Percentiles rank a stretch among this genome's conserved stretches.
Evolutionary conservation across 148 eudicot genomes (phyloP).

Genomic region (Vaccinium darrowii): DNA sequence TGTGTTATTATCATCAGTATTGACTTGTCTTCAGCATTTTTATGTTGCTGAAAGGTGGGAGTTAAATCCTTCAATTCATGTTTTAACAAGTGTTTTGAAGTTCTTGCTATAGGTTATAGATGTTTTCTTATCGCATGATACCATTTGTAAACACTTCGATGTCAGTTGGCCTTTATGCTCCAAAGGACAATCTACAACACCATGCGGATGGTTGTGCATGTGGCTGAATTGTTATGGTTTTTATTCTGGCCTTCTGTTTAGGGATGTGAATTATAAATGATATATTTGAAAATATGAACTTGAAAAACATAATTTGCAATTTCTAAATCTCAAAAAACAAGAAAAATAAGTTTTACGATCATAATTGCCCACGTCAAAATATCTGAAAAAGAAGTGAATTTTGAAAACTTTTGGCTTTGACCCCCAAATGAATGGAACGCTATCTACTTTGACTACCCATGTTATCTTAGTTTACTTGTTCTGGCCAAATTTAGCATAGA

Average conservation of each 20-base stretch:
- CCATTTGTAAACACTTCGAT: not conserved
- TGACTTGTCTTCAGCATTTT: not conserved
- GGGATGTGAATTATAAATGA: not conserved
- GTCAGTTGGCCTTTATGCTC: not conserved
- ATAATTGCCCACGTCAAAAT: not conserved
- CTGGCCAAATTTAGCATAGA: slow-evolving; percentile 1
- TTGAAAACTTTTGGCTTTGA: not conserved
- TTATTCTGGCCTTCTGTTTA: too few species aligned
- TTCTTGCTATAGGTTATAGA: not conserved
- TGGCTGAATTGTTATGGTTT: not conserved
- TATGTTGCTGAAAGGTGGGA: not conserved
- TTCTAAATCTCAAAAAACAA: not conserved
- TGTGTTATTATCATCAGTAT: not conserved
- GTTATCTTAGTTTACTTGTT: not conserved
- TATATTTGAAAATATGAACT: not conserved
- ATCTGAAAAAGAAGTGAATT: not conserved
- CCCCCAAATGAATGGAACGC: not conserved
- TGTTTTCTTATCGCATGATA: not conserved
- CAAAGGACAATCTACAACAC: not conserved
- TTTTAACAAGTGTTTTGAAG: not conserved
- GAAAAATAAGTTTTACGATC: not conserved
- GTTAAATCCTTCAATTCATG: not conserved
- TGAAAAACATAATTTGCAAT: not conserved
- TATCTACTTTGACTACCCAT: not conserved
- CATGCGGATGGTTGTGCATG: not conserved